Base-by-base conservation (phyloP, 176 grass and related monocot species). In the Aechmea fasciata region DNA sequence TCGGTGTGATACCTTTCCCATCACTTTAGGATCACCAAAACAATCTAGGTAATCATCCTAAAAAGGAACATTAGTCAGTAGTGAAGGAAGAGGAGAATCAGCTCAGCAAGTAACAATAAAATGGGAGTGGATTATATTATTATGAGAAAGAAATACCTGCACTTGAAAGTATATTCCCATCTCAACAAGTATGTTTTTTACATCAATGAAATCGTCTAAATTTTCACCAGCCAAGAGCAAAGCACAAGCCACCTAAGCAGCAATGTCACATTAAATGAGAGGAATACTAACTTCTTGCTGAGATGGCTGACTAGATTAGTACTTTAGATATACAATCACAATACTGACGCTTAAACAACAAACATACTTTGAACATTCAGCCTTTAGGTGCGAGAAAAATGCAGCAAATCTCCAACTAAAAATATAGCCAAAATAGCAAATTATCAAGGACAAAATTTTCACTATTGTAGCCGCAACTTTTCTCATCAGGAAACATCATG, bases 1-100 rank as follows among this genome's bases (percentile, higher is more conserved):
- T 41, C 5, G 33, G 33, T 41, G 4, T 41, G 7, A 41, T 61
- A 93, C 94, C 94, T 99, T 99, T 78, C 89, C 94, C 68, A 93
- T 99, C 41, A 82, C 80, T 75, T 83, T 69, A 82, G 94, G 89
- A 85, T 99, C 88, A 63, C 94, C 94, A 82, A 75, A 99, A 71
- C 94, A 99, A 79, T 99, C 94, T 57, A 99, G 78, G 80, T 90
- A 87, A 88, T 99, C 94, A 99, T 99, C 94, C 94, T 99, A 63
- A 68, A 81, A 73, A 71, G 65, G 69, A 70, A 67, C 41, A 49
- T 41, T 7, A 12, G n/a, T 48, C 19, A 70, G 28, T 69, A 51
- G 75, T 84, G 48, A 66, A 17, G 10, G 15, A 61, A 10, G 64
- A 13, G 11, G 28, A 13, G 59, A 20, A 48, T 47, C 11, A 24